These are phyloP conservation scores for Naganishia randhawae DNA, from an alignment of 768 basidiomycete genomes.

Conservation along the genomic window DNA sequence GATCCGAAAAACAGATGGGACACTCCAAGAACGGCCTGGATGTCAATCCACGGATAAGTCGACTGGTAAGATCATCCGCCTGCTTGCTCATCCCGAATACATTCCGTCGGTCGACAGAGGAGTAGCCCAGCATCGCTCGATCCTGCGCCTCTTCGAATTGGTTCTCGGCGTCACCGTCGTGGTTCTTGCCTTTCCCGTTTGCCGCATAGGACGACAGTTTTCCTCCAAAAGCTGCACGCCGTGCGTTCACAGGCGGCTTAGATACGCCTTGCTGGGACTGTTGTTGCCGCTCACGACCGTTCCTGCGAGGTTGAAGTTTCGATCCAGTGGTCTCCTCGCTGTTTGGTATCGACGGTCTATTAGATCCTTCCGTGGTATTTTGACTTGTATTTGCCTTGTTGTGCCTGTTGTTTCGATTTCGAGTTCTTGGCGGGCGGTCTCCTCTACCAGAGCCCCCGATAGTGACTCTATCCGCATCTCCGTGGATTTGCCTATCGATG, in stretches of 20 bases:
- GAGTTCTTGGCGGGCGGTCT: neutral
- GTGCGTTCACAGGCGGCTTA: neutral
- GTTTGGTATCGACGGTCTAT: neutral
- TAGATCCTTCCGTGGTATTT: neutral
- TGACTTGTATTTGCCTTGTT: neutral
- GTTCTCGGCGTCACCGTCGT: slow-evolving; percentile 11
- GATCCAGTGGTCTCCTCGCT: neutral
- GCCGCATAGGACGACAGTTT: neutral
- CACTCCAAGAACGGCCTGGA: slow-evolving; percentile 18
- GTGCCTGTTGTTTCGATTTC: slow-evolving; percentile 3
- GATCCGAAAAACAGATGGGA: slow-evolving; percentile 64
- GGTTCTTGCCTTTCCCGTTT: neutral
- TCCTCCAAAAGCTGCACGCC: slow-evolving; percentile 17
- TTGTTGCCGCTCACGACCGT: neutral
- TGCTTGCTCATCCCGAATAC: slow-evolving; percentile 24
- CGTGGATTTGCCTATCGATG: neutral
- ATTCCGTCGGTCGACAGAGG: slow-evolving; percentile 5
- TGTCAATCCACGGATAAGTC: slow-evolving; percentile 20
- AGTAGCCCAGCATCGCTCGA: slow-evolving; percentile 21
- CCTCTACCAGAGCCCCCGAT: neutral
- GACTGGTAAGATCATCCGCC: slow-evolving; percentile 21
- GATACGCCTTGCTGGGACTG: neutral
- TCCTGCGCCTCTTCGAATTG: slow-evolving; percentile 25
- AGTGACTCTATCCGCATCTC: neutral
- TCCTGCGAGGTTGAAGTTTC: neutral